Evolutionary conservation across 352 stramenopile species (phyloP), one percentile per base, ranked within the genome.

Genomic region (Globisporangium cylindrosporum): DNA sequence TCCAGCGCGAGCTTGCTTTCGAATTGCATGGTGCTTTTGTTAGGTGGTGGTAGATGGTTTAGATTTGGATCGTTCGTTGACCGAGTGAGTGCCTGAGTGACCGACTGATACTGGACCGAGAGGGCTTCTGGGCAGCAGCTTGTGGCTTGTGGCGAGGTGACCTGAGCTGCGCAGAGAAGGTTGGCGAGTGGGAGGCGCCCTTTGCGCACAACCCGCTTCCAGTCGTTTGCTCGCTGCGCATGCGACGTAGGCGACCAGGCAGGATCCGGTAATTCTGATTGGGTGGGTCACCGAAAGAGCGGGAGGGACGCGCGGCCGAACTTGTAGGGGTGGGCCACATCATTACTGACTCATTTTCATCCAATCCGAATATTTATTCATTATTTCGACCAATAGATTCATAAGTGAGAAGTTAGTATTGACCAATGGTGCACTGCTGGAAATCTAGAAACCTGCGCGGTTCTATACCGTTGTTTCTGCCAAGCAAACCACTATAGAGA

Each of bases 1-100:
- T 90, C 76, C 29, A 92, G 66, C 46, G 71, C 71, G 25, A 63
- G 48, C 66, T 75, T 78, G 55, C 73, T 74, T 20, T 75, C 69
- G 55, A 89, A 90, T 67, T 75, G 78, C 72, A 20, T 63, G n/a
- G 27, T 71, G 59, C 15, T 49, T 49, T 36, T 59, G 53, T 59
- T 34, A 58, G 10, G 51, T 29, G 53, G 15, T n/a, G 24, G 24
- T n/a, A 20, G 25, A 41, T 22, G 15, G 18, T 43, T 18, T 15
- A 14, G 27, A 60, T 60, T 27, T 20, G 54, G 54, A 14, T 58
- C 22, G 51, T 34, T 9, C 15, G 18, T 4, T 60, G 54, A 38
- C 7, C 29, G 29, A 32, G 29, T 38, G 32, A 38, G 2, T 38
- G 7, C 43, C 27, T 60, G 29, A 32, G 29, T 38, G 32, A 38